These are phyloP conservation scores for Spathaspora arborariae DNA, from an alignment of 805 yeast species.

Conservation along the genomic window DNA sequence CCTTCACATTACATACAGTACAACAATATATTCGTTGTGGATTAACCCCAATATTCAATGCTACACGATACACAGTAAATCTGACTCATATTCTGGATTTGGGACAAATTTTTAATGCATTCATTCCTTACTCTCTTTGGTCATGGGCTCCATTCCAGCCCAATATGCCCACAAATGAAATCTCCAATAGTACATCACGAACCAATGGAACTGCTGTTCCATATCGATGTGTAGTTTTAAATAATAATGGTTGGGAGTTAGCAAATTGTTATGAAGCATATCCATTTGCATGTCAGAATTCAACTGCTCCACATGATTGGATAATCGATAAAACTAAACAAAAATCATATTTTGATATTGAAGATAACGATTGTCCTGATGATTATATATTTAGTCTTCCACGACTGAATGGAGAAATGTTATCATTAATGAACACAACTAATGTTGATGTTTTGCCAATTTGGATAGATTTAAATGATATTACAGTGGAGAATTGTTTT, in stretches of 20 bases:
- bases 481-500: slow-evolving; percentile 76
- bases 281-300: slow-evolving; percentile 54
- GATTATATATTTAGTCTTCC: slow-evolving; percentile 32
- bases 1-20: slow-evolving; percentile 39
- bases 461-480: slow-evolving; percentile 83
- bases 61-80: slow-evolving; percentile 12
- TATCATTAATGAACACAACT: slow-evolving; percentile 25
- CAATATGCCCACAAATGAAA: background rate
- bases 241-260: slow-evolving; percentile 55
- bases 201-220: slow-evolving; percentile 16
- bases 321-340: slow-evolving; percentile 24
- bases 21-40: slow-evolving; percentile 51
- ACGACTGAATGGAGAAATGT: slow-evolving; percentile 32
- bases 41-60: slow-evolving; percentile 57
- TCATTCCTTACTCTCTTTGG: slow-evolving; percentile 50
- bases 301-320: slow-evolving; percentile 42
- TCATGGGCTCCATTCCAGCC: slow-evolving; percentile 54
- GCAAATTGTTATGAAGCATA: slow-evolving; percentile 59
- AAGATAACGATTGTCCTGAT: slow-evolving; percentile 26
- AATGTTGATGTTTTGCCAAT: slow-evolving; percentile 31
- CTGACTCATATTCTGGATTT: slow-evolving; percentile 19
- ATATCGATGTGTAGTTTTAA: slow-evolving; percentile 39
- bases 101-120: slow-evolving; percentile 21
- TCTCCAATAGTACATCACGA: background rate
- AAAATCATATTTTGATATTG: slow-evolving; percentile 43